Evolutionary conservation across 306 rosid species (phyloP).

Genomic region (Sphenostylis stenocarpa): DNA sequence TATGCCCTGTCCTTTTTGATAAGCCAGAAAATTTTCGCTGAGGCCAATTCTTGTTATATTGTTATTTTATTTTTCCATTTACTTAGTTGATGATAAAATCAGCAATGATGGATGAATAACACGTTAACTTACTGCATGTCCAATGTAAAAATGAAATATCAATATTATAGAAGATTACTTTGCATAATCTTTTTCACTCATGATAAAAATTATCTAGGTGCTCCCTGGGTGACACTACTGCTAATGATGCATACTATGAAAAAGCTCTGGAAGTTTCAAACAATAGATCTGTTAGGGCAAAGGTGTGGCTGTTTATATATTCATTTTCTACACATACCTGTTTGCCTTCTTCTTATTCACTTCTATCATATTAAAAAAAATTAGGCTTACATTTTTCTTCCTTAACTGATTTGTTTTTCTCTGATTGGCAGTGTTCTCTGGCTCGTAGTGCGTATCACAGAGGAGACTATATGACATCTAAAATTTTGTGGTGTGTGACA

Average conservation of each 20-base stretch:
- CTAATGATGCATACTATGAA: constrained; percentile 75
- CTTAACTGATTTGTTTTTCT: constrained; percentile 19
- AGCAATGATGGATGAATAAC: constrained; percentile 3
- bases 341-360: constrained; percentile 8
- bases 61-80: not conserved
- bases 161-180: not conserved
- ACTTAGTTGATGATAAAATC: constrained; percentile 14
- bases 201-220: constrained; percentile 64
- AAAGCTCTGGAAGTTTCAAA: constrained; percentile 93
- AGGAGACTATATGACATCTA: constrained; percentile 80
- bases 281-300: constrained; percentile 84
- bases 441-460: constrained; percentile 97
- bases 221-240: constrained; percentile 84
- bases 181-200: constrained; percentile 25
- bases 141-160: not conserved
- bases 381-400: not conserved
- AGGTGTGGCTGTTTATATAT: constrained; percentile 48
- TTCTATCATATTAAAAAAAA: not conserved
- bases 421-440: constrained; percentile 70
- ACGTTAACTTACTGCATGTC: not conserved
- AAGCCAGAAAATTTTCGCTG: not conserved
- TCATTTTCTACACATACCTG: not conserved
- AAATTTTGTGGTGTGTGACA: constrained; percentile 51
- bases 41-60: not conserved
- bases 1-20: not conserved